Evolutionary conservation across 352 stramenopile genomes (phyloP).

Genomic region (Phytopythium kandeliae): DNA sequence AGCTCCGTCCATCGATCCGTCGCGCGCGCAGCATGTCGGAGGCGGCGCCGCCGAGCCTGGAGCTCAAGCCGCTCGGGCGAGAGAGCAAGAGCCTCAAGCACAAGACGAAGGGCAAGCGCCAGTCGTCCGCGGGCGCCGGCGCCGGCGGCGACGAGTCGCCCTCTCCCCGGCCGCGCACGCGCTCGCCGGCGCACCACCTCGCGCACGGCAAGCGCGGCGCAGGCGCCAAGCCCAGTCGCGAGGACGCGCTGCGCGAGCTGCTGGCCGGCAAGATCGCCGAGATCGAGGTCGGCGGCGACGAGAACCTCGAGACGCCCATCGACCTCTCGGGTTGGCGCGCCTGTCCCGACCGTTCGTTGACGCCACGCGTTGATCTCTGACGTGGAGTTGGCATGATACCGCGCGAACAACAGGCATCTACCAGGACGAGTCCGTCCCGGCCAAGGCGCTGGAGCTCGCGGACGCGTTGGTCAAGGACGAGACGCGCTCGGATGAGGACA

Average conservation of each 20-base stretch:
- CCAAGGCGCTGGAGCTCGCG: conserved; percentile 25
- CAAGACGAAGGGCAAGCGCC: conserved; percentile 72
- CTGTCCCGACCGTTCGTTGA: no score
- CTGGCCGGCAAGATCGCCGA: conserved; percentile 81
- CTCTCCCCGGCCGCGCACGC: conserved; percentile 8
- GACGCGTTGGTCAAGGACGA: conserved; percentile 32
- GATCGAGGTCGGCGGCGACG: conserved; percentile 76
- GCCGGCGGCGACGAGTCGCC: conserved; percentile 4
- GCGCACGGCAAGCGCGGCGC: conserved; percentile 14
- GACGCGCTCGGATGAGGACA: conserved; percentile 34
- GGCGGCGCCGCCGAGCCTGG: conserved; percentile 26
- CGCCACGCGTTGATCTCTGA: no score
- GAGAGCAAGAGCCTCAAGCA: conserved; percentile 75
- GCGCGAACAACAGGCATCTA: conserved; percentile 38
- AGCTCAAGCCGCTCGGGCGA: conserved; percentile 56
- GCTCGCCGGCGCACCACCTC: conserved; percentile 23
- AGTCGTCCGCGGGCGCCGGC: conserved; percentile 13
- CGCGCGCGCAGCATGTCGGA: conserved; percentile 15
- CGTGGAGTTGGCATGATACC: conserved; percentile 1
- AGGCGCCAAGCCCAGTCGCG: conserved; percentile 16
- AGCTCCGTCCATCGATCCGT: no score
- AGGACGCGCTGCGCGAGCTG: conserved; percentile 69
- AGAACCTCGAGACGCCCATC: conserved; percentile 71
- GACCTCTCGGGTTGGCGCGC: conserved; percentile 51
- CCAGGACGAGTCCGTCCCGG: conserved; percentile 43